Evolutionary conservation across 441 rosid genomes (phyloP), one percentile per base, ranked within the genome.

Genomic region (Cnidoscolus chayamansa): DNA sequence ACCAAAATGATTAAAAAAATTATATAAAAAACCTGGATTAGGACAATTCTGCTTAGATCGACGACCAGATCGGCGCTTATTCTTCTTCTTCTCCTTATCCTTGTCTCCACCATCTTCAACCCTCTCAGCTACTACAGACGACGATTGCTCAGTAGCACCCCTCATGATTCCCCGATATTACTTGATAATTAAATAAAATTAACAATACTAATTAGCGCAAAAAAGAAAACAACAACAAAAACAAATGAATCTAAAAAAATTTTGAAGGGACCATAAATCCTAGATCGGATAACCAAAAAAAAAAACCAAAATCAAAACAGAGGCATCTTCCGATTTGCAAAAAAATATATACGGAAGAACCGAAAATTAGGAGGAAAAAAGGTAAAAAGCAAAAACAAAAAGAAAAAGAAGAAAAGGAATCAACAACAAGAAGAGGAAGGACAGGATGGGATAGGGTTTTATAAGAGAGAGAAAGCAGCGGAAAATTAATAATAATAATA

Each of bases 71-170:
- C 93, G 88, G 56, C 92, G 89, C 61, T 78, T 85, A 72, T 73
- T 91, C 86, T 81, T 91, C 85, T 83, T 90, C 85, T 79, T 80
- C 74, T 91, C 90, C 81, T 82, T 86, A 19, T 89, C 72, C 35
- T 63, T 54, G 2, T 67, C 78, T 51, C 75, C 91, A 19, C 82
- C 79, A 74, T 81, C 92, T 62, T 86, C 94, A 25, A 76, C 78
- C 79, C 78, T 74, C 57, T 85, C 92, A 54, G 71, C 76, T 71
- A 74, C 83, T 60, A 58, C 48, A 37, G 71, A n/a, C 47, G 86
- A 17, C 60, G 86, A 25, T 61, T 80, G 83, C 76, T 88, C 94
- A 15, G 65, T 67, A 59, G 77, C 62, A 35, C 80, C 74, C 82
- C 80, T 89, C 79, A 78, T 80, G 35, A 45, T 80, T 30, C 48